Base-by-base conservation (phyloP, 148 eudicot species). In the Camellia lanceoleosa region DNA sequence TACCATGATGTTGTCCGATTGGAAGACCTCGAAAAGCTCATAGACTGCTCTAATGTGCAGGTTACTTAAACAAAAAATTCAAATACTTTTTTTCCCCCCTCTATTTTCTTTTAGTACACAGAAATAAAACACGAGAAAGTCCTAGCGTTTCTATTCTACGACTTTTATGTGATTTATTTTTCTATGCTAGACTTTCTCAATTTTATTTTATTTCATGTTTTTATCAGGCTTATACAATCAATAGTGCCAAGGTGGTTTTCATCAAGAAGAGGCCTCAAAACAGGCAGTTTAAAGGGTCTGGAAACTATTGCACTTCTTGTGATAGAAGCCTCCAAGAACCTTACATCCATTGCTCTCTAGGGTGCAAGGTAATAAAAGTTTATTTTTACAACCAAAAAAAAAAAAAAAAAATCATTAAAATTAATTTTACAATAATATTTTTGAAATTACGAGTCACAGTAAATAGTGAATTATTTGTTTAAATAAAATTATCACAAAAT, bases 211-310 rank as follows among this genome's bases (percentile, higher is more conserved):
- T 10, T 18, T 43, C 55, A 49, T 43, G 4, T 4, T 68, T 23
- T 2, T 5, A 46, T 5, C 68, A 96, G 99, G 94, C 99, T 46
- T 96, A 96, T 75, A 96, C 99, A 0, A 96, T 96, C 63, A 96
- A 96, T 68, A 90, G 91, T 83, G 90, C 97, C 2, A 96, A 96
- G 85, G 99, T 93, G 81, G 82, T 96, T 18, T 96, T 96, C 62
- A 96, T 96, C 56, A 96, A 92, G 92, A 96, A 96, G 84, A 90
- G 99, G 68, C 99, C 98, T 73, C 99, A 96, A 79, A 96, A 96
- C 73, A 90, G 98, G 85, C 98, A 91, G 78, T 96, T 96, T 52
- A 96, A 96, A 83, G 99, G 98, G 59, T 88, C 97, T 23, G 97
- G 92, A 85, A 96, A 91, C 65, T 93, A 92, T 75, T 96, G 99